Conservation (phyloP, 306 rosid genomes). For the Citrullus amarus region DNA sequence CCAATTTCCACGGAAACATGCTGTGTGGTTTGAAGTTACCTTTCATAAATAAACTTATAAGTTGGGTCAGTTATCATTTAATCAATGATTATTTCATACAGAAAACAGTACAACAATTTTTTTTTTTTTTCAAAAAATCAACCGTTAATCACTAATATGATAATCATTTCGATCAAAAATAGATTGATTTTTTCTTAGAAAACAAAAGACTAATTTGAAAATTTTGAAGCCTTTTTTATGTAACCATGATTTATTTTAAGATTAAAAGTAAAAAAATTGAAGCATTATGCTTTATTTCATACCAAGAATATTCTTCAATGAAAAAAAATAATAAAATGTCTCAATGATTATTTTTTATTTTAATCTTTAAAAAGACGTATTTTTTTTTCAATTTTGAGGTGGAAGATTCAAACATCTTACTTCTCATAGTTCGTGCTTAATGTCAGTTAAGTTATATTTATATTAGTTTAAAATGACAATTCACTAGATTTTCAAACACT, state of each 20-base stretch:
- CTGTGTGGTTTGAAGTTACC: neutral
- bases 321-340: neutral
- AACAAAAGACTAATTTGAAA: neutral
- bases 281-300: neutral
- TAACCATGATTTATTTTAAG: neutral
- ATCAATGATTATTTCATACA: neutral
- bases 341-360: too few species aligned
- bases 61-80: neutral
- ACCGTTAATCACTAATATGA: neutral
- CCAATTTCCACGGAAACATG: neutral
- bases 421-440: too few species aligned
- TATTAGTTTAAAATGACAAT: too few species aligned
- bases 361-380: accelerated
- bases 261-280: neutral
- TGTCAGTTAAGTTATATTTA: too few species aligned
- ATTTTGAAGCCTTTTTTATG: neutral
- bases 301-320: neutral
- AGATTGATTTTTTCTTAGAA: too few species aligned
- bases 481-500: neutral
- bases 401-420: too few species aligned
- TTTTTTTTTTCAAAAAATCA: neutral
- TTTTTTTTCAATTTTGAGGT: too few species aligned
- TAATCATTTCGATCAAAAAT: neutral
- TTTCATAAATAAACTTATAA: neutral
- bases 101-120: neutral